Evolutionary conservation across 2,329 filamentous ascomycete species (phyloP).

Genomic region (Alternaria tenuissima): DNA sequence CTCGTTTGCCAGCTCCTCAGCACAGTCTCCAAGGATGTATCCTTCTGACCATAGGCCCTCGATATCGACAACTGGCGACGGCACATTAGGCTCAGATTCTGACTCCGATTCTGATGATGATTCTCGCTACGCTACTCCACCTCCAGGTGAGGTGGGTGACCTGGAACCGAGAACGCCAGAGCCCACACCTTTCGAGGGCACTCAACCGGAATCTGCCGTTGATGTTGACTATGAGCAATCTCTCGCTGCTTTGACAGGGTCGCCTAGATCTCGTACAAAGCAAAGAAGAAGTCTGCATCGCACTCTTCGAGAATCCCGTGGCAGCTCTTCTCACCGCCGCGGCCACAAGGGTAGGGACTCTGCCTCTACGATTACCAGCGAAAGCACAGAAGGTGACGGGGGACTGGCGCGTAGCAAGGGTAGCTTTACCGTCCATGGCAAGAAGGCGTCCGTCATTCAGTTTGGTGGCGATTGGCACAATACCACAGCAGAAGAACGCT

Average conservation of each 20-base stretch:
- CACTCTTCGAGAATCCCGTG: slow-evolving; percentile 80
- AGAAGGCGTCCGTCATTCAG: slow-evolving; percentile 97
- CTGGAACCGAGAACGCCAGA: slow-evolving; percentile 37
- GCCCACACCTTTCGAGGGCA: slow-evolving; percentile 30
- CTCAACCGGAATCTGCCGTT: slow-evolving; percentile 31
- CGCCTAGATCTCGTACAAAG: slow-evolving; percentile 67
- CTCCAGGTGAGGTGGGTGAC: slow-evolving; percentile 36
- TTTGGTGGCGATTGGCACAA: slow-evolving; percentile 91
- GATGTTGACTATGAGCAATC: slow-evolving; percentile 45
- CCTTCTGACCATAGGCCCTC: slow-evolving; percentile 45
- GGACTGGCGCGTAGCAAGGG: slow-evolving; percentile 80
- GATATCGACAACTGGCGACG: slow-evolving; percentile 44
- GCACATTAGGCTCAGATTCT: slow-evolving; percentile 27
- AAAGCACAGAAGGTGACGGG: slow-evolving; percentile 67
- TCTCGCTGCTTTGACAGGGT: slow-evolving; percentile 41
- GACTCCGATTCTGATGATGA: slow-evolving; percentile 35
- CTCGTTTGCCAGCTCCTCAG: slow-evolving; percentile 45
- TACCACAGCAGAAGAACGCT: slow-evolving; percentile 49
- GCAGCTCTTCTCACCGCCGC: slow-evolving; percentile 71
- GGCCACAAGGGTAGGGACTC: slow-evolving; percentile 81
- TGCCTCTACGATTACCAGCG: slow-evolving; percentile 63
- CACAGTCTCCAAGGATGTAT: slow-evolving; percentile 46
- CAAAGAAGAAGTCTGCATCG: slow-evolving; percentile 88
- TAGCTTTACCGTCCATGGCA: slow-evolving; percentile 95
- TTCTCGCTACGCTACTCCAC: slow-evolving; percentile 44